These are phyloP conservation scores for Aspergillus persii DNA, from an alignment of 2,329 filamentous ascomycete species.

Conservation along the genomic window DNA sequence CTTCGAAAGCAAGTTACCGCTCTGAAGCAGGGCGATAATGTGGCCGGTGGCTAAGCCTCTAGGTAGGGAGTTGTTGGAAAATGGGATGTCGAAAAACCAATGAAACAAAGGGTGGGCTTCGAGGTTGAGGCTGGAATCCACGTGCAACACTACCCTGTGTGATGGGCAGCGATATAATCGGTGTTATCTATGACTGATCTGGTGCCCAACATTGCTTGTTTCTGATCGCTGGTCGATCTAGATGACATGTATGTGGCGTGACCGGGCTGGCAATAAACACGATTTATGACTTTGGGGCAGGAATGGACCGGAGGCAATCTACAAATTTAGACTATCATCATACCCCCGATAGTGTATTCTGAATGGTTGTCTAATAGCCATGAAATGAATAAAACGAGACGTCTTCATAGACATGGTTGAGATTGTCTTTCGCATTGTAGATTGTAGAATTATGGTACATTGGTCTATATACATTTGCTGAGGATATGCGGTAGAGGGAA, in stretches of 20 bases:
- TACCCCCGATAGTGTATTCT: not conserved
- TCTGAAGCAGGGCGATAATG: conserved; percentile 36
- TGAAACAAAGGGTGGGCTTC: not conserved
- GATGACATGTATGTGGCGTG: not conserved
- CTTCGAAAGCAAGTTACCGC: conserved; percentile 47
- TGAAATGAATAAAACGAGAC: not conserved
- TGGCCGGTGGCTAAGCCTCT: conserved; percentile 33
- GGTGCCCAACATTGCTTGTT: not conserved
- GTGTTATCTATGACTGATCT: not conserved
- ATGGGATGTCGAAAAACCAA: not conserved
- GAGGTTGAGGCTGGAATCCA: conserved; percentile 4
- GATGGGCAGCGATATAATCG: not conserved
- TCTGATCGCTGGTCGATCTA: conserved; percentile 14
- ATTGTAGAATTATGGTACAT: not conserved
- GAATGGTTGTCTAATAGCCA: not conserved
- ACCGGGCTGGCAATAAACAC: not conserved
- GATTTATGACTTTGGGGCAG: not conserved
- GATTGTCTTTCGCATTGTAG: not conserved
- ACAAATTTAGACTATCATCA: not conserved
- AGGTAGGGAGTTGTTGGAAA: not conserved
- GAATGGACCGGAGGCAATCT: not conserved
- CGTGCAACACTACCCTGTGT: not conserved
- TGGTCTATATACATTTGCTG: not conserved
- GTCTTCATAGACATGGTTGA: too few species aligned
- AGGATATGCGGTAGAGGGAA: not conserved